Percentiles rank a stretch among this genome's conserved stretches.
These are phyloP conservation scores for Gossypium davidsonii DNA, from an alignment of 441 rosid species.

Conservation along the genomic window DNA sequence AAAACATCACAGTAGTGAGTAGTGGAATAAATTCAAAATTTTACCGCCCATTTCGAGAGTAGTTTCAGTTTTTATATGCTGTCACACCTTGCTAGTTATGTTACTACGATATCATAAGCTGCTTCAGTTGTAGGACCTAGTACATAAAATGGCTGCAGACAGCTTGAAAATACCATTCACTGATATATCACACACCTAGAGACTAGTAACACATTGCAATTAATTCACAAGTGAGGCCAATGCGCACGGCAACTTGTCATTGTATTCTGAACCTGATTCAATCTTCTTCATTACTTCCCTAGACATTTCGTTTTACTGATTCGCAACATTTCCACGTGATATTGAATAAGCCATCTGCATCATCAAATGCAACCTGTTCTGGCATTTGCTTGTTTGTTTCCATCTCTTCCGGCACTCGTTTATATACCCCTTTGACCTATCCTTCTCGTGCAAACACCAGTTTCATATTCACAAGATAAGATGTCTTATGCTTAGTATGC, in stretches of 20 bases:
- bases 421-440: background rate
- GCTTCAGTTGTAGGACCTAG: background rate
- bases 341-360: background rate
- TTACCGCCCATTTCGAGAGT: background rate
- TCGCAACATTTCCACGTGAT: background rate
- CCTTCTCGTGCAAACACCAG: background rate
- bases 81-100: background rate
- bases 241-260: background rate
- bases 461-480: background rate
- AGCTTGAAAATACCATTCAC: background rate
- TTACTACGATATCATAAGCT: background rate
- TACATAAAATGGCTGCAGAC: background rate
- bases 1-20: background rate
- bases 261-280: background rate
- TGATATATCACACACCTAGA: background rate
- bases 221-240: background rate
- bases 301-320: background rate
- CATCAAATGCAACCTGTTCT: background rate
- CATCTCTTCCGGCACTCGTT: background rate
- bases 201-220: background rate
- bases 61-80: background rate
- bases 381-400: background rate
- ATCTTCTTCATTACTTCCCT: background rate
- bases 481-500: background rate
- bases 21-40: background rate